Evolutionary conservation across 768 basidiomycete genomes (phyloP).

Genomic region (Coprinopsis sp.): DNA sequence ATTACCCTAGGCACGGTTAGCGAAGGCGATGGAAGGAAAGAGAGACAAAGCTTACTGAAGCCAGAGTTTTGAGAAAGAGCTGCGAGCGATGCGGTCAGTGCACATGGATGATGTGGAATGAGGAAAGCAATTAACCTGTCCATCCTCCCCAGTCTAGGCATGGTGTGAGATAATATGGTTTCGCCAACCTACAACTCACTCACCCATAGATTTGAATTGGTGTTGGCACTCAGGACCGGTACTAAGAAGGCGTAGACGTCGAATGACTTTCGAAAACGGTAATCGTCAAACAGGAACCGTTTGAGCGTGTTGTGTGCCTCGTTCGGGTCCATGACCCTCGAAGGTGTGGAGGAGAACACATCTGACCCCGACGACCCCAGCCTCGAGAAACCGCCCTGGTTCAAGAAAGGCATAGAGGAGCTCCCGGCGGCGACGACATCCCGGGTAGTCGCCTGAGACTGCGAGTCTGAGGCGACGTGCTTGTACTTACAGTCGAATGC

Average conservation of each 20-base stretch:
- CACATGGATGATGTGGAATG: constrained; percentile 3
- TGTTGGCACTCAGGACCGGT: constrained; percentile 33
- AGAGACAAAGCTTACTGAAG: constrained; percentile 27
- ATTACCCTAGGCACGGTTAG: too few relatives aligned
- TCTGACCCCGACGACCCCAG: background rate
- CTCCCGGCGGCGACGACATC: background rate
- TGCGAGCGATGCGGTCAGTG: constrained; percentile 12
- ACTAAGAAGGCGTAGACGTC: constrained; percentile 44
- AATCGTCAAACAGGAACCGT: constrained; percentile 39
- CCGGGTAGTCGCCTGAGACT: background rate
- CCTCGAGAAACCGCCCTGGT: constrained; percentile 1
- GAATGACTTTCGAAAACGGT: constrained; percentile 34
- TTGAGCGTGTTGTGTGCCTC: constrained; percentile 44
- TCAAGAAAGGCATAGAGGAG: background rate
- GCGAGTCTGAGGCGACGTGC: background rate
- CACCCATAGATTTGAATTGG: constrained; percentile 38
- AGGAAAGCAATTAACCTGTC: constrained; percentile 35
- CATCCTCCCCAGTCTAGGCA: constrained; percentile 44
- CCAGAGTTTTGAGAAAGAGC: constrained; percentile 35
- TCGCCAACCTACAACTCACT: constrained; percentile 2
- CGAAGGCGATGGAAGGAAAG: too few relatives aligned
- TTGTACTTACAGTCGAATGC: constrained; percentile 2
- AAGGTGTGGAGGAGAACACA: constrained; percentile 1
- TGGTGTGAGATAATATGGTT: constrained; percentile 1
- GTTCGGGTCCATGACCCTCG: constrained; percentile 31